A percentile compares a stretch with the other conserved stretches of the same genome.
phyloP scores from a whole-genome alignment of 164 flowering plant genomes.

The Kingdonia uniflora region DNA sequence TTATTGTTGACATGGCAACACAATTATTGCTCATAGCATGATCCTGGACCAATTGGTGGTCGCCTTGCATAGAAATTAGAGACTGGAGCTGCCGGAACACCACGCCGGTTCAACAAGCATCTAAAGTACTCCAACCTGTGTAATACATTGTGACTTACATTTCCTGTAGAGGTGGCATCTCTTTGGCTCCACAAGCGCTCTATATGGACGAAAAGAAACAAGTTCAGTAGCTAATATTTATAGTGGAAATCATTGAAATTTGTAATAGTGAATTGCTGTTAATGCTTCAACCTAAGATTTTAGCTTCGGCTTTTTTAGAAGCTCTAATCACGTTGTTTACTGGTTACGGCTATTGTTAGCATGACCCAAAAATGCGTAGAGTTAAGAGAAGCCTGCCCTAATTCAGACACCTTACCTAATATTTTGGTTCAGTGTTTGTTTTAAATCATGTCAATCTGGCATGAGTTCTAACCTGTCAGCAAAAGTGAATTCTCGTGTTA shows the following conservation, averaged over 20 bases:
- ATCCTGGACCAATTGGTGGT: constrained; percentile 65
- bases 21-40: constrained; percentile 65
- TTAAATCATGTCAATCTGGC: too few species aligned
- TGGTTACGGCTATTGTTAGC: too few species aligned
- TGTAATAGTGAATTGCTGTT: too few species aligned
- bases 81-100: constrained; percentile 84
- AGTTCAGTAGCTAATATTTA: not conserved
- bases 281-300: too few species aligned
- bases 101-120: constrained; percentile 74
- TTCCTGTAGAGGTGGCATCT: constrained; percentile 31
- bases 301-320: too few species aligned
- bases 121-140: constrained; percentile 76
- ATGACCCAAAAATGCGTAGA: too few species aligned
- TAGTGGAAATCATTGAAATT: too few species aligned
- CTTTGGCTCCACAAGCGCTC: constrained; percentile 81
- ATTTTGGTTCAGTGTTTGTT: too few species aligned
- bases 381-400: too few species aligned
- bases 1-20: not conserved
- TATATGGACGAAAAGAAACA: constrained; percentile 9
- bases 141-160: constrained; percentile 32
- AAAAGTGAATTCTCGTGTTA: not conserved
- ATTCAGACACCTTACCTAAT: too few species aligned
- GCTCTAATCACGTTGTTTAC: too few species aligned
- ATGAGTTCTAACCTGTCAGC: too few species aligned
- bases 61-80: constrained; percentile 49